Evolutionary conservation across 169 alveolate genomes (phyloP), one percentile per base, ranked within the genome.

Genomic region (Cryptosporidium meleagridis): DNA sequence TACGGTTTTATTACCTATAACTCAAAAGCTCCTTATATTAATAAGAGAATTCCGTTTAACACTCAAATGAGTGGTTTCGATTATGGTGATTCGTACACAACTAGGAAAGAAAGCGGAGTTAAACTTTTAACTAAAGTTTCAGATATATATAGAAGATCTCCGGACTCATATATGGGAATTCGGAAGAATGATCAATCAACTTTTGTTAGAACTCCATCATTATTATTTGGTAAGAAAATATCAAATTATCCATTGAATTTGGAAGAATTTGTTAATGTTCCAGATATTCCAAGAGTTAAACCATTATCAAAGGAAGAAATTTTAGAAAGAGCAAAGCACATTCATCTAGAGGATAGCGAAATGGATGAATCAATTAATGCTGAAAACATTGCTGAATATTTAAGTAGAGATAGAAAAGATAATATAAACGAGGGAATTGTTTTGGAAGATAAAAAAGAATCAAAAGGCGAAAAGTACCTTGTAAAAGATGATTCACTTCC

Each of bases 281-380:
- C 89, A 26, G 89, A 59, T 14, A 62, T 80, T 41, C 23, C 59
- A 26, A 65, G 29, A 18, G n/a, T 51, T 21, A 80, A 65, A 23
- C 67, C 80, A 21, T 18, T 62, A 44, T 29, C 80, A 16, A 59
- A 62, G 62, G 48, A 80, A 33, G 80, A 80, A 67, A 37, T 80
- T 39, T 53, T 37, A 16, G 89, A 80, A 44, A 59, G 73, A 33
- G 68, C 75, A 6, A 80, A 67, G 18, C n/a, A 59, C 29, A 80
- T 80, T 37, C 52, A 59, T 7, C 21, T 80, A 53, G 80, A 80
- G n/a, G 75, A 59, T 41, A 67, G 59, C 23, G 89, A 80, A 41
- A 6, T 55, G n/a, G 86, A 73, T 2, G 71, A 53, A 18, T 33
- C 52, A 3, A 14, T 53, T 26, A 29, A 55, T 55, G 10, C 35